Evolutionary conservation across 2,329 filamentous ascomycete species (phyloP).

Genomic region (Sporothrix variecibatus): DNA sequence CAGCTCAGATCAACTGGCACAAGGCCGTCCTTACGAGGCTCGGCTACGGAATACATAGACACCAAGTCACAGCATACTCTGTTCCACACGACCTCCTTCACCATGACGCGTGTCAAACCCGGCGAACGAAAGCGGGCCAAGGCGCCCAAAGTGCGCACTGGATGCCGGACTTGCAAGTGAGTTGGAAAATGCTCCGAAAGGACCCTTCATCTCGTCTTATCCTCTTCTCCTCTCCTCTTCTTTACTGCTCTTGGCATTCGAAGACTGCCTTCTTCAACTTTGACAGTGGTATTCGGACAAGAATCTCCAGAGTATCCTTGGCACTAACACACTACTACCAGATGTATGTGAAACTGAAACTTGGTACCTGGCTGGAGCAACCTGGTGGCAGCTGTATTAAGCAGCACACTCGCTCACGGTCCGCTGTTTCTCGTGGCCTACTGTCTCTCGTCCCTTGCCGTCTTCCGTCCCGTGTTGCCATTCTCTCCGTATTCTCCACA

Average conservation of each 20-base stretch:
- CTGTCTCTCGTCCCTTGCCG: not conserved
- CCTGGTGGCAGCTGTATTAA: not conserved
- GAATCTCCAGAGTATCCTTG: not conserved
- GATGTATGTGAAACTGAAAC: slow-evolving; percentile 11
- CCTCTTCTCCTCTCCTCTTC: not conserved
- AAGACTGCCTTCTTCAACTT: not conserved
- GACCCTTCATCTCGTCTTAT: not conserved
- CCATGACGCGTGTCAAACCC: slow-evolving; percentile 29
- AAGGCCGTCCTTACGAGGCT: not conserved
- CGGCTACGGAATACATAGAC: too few species aligned
- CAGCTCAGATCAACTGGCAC: not conserved
- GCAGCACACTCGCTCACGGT: not conserved
- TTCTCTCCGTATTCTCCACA: not conserved
- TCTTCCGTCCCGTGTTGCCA: not conserved
- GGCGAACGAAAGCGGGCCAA: slow-evolving; percentile 27
- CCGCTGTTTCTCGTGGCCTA: not conserved
- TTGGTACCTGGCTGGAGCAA: not conserved
- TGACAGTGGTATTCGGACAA: not conserved
- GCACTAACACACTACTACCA: not conserved
- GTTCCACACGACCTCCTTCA: not conserved
- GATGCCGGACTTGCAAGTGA: slow-evolving; percentile 30
- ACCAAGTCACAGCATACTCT: too few species aligned
- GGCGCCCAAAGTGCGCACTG: slow-evolving; percentile 29
- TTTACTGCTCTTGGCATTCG: not conserved
- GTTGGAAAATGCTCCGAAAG: not conserved